Base-by-base conservation (phyloP, 192 early-diverging fungal genomes). In the Coemansia sp. region DNA sequence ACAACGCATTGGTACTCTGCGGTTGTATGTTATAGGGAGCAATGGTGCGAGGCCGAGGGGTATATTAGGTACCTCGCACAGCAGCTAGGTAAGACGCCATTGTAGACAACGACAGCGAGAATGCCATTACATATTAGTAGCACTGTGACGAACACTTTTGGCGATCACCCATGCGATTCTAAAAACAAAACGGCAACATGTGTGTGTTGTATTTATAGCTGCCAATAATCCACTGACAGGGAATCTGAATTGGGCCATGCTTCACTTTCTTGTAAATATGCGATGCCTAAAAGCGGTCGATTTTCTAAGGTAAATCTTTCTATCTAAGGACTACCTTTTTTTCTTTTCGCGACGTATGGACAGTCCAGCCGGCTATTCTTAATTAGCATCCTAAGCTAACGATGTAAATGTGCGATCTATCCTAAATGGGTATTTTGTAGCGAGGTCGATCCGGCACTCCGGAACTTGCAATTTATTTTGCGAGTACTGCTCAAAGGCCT, bases 281-380 rank as follows among this genome's bases (percentile, higher is more conserved):
- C 82, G 77, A 13, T 72, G 76, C 26, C 77, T 84, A n/a, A 72
- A 71, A 40, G 78, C 82, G 7, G 67, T 84, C 32, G 82, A 84
- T 46, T 84, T 84, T 52, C 50, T 76, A 44, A 59, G 59, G 59
- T 61, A 61, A 61, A 40, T 40, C 55, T 10, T 6, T 7, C 55
- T 58, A 4, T 11, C 40, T 13, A 42, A 42, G 14, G 40, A 16
- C 26, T 28, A 28, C 26, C 26, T 28, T 28, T 28, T 28, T 28
- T 16, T 11, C 13, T 5, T 30, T 53, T 30, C 4, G 52, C 28
- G 26, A 11, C 26, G 9, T 14, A 53, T 19, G 26, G 26, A 30
- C 10, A 5, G 52, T 14, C 52, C 21, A 19, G 46, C 2, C 46
- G 19, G 40, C 44, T 49, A 58, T 58, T 32, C 30, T 32, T 58